Evolutionary conservation across 768 basidiomycete species (phyloP).

Genomic region (Pisolithus tinctorius): DNA sequence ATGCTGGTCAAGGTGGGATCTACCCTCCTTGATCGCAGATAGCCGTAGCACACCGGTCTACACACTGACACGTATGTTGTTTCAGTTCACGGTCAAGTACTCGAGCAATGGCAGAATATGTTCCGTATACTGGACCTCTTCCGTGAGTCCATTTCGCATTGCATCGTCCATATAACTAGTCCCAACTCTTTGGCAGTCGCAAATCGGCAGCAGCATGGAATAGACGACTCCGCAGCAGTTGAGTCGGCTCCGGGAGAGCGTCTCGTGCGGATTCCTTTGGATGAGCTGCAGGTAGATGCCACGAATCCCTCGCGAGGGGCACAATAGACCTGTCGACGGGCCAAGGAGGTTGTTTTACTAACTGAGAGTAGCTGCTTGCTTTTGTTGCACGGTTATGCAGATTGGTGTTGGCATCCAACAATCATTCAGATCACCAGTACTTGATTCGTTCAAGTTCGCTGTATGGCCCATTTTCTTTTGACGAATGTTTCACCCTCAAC

Average conservation of each 20-base stretch:
- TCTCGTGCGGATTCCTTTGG: slow-evolving; percentile 68
- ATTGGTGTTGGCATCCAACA: neutral
- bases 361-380: too few species aligned
- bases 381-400: neutral
- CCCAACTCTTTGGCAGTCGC: slow-evolving; percentile 35
- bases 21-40: neutral
- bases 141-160: slow-evolving; percentile 36
- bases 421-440: neutral
- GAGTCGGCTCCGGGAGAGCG: slow-evolving; percentile 42
- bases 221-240: slow-evolving; percentile 13
- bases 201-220: slow-evolving; percentile 32
- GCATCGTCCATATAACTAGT: neutral
- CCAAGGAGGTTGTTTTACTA: too few species aligned
- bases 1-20: slow-evolving; percentile 58
- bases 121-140: slow-evolving; percentile 68
- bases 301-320: slow-evolving; percentile 8
- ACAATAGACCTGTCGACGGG: neutral
- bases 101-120: slow-evolving; percentile 80
- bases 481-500: too few species aligned
- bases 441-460: neutral
- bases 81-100: slow-evolving; percentile 68
- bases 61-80: neutral
- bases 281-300: slow-evolving; percentile 43
- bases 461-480: too few species aligned
- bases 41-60: neutral